Conservation (phyloP, 306 rosid genomes). For the Gillenia trifoliata region DNA sequence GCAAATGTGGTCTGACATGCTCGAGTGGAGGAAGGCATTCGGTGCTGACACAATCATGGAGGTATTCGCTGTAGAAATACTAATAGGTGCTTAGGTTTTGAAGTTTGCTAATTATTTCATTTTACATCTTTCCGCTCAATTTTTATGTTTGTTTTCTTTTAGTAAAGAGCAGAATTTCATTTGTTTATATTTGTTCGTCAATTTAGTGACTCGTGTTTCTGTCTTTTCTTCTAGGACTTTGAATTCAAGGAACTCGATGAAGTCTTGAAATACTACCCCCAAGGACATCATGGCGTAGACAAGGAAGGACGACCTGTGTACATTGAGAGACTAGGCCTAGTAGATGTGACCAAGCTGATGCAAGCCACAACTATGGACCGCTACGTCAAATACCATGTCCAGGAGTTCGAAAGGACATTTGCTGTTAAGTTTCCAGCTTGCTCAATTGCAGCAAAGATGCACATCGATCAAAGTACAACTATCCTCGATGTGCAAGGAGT, state of each 20-base stretch:
- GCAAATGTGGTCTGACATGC: slow-evolving; percentile 90
- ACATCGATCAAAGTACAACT: slow-evolving; percentile 93
- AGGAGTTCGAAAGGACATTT: slow-evolving; percentile 84
- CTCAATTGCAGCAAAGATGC: slow-evolving; percentile 82
- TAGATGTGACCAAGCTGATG: slow-evolving; percentile 64
- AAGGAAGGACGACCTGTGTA: slow-evolving; percentile 92
- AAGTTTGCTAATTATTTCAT: neutral
- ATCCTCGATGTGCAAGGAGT: slow-evolving; percentile 94
- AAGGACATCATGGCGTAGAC: slow-evolving; percentile 89
- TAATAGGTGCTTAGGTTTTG: slow-evolving; percentile 2
- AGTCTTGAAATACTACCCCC: slow-evolving; percentile 80
- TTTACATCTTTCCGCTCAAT: neutral
- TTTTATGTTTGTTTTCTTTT: neutral
- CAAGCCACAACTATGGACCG: slow-evolving; percentile 87
- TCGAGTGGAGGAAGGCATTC: slow-evolving; percentile 83
- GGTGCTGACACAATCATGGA: slow-evolving; percentile 64
- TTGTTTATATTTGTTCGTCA: neutral
- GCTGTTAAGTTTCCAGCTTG: slow-evolving; percentile 78
- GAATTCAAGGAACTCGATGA: slow-evolving; percentile 67
- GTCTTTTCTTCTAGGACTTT: slow-evolving; percentile 47
- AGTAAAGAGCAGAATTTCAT: neutral
- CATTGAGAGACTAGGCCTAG: slow-evolving; percentile 76
- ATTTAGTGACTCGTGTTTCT: neutral
- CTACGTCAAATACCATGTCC: slow-evolving; percentile 70
- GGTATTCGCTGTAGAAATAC: slow-evolving; percentile 37